phyloP scores from a whole-genome alignment of 164 flowering plant genomes.

The Akebia trifoliata region DNA sequence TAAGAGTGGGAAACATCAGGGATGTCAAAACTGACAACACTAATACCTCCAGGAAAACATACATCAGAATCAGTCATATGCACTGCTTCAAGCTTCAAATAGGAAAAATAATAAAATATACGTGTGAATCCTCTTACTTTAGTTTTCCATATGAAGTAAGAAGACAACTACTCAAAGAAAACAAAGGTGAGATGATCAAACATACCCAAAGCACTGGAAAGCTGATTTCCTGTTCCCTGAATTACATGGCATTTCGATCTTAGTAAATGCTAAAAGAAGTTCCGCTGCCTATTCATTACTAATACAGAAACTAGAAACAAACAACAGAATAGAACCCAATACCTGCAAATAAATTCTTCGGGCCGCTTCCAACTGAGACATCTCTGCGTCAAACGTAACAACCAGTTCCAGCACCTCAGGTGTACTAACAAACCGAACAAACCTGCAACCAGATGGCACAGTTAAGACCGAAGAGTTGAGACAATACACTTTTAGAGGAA shows the following conservation, averaged over 20 bases:
- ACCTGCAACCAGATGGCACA: constrained; percentile 38
- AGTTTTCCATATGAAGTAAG: no score
- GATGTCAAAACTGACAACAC: no score
- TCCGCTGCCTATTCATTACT: not conserved
- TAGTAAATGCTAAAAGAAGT: constrained; percentile 14
- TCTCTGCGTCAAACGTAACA: constrained; percentile 79
- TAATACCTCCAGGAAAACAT: no score
- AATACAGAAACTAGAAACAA: not conserved
- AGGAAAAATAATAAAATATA: no score
- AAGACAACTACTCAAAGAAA: not conserved
- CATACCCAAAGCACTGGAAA: constrained; percentile 42
- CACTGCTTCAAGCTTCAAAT: no score
- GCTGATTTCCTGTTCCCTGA: constrained; percentile 68
- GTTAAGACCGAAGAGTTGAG: constrained; percentile 1
- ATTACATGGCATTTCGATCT: constrained; percentile 16
- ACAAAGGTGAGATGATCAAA: constrained; percentile 5
- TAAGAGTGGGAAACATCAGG: no score
- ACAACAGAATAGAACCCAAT: constrained; percentile 6
- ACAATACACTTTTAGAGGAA: not conserved
- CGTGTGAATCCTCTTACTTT: no score
- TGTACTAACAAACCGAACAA: constrained; percentile 92
- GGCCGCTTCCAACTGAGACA: constrained; percentile 94
- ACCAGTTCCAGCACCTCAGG: constrained; percentile 87
- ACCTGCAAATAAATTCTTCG: constrained; percentile 87
- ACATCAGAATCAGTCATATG: no score